phyloP scores from a whole-genome alignment of 257 asterid species.

The Capsicum rhomboideum region DNA sequence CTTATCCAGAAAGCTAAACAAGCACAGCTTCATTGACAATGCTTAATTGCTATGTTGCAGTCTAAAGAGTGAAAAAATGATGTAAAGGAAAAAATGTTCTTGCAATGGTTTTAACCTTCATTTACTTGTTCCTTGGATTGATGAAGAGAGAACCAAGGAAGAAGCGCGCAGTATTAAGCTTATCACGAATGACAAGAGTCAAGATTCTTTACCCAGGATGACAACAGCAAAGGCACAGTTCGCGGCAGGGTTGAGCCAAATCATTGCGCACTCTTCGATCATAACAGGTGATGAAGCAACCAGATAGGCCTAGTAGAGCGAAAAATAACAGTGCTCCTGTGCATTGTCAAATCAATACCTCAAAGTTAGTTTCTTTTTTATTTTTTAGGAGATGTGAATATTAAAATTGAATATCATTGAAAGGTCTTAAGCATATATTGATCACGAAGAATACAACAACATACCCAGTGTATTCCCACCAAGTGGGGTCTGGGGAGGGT shows the following conservation, averaged over 20 bases:
- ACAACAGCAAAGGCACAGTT: conserved; percentile 91
- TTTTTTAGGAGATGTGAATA: not conserved
- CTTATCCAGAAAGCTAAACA: not conserved
- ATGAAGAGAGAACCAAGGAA: not conserved
- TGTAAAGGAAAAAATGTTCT: not conserved
- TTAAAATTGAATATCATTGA: not conserved
- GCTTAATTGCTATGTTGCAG: not conserved
- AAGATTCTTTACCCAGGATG: conserved; percentile 70
- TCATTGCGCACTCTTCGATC: conserved; percentile 95
- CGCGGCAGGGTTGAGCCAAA: conserved; percentile 97
- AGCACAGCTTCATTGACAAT: not conserved
- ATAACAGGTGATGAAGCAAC: conserved; percentile 93
- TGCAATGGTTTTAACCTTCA: not conserved
- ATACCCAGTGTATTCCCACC: too few species aligned
- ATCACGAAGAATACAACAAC: too few species aligned
- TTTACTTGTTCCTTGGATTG: not conserved
- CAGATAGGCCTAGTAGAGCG: conserved; percentile 85
- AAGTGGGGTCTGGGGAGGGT: too few species aligned
- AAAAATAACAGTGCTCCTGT: conserved; percentile 90
- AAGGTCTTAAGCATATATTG: not conserved
- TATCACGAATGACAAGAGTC: not conserved
- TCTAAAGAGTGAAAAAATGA: not conserved
- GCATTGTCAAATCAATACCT: not conserved
- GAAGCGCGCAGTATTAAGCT: not conserved
- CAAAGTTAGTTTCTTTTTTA: not conserved